Evolutionary conservation across 2,329 filamentous ascomycete species (phyloP).

Genomic region (Pyrenophora seminiperda): DNA sequence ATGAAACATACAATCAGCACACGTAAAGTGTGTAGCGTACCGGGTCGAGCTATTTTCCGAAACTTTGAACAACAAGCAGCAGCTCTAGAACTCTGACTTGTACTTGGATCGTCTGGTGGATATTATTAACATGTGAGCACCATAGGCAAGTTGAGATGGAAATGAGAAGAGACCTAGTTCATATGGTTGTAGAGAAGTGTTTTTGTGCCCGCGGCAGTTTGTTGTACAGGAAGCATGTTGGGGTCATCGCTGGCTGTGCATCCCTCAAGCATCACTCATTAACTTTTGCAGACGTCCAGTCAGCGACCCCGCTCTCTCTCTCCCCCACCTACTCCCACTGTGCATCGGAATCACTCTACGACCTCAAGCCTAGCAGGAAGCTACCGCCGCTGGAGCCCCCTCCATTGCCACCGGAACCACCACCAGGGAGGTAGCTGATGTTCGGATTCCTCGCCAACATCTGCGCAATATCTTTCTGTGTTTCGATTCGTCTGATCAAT

Average conservation of each 20-base stretch:
- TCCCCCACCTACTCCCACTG: background rate
- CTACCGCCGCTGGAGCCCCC: constrained; percentile 66
- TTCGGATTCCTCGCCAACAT: constrained; percentile 90
- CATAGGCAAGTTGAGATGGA: background rate
- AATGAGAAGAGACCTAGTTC: constrained; percentile 4
- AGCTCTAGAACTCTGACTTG: too few relatives aligned
- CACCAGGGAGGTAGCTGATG: constrained; percentile 88
- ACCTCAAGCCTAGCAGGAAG: constrained; percentile 70
- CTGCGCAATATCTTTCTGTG: constrained; percentile 91
- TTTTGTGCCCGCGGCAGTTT: constrained; percentile 22
- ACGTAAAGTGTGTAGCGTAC: too few relatives aligned
- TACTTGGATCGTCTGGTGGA: background rate
- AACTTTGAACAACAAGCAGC: too few relatives aligned
- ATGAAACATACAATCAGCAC: too few relatives aligned
- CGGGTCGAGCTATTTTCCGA: too few relatives aligned
- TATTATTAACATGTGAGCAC: background rate
- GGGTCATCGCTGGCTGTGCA: constrained; percentile 30
- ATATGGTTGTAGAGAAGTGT: constrained; percentile 11
- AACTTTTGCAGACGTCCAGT: background rate
- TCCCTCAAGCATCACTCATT: constrained; percentile 6
- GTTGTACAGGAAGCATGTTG: constrained; percentile 38
- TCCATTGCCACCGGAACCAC: constrained; percentile 61
- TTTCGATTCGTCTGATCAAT: constrained; percentile 96
- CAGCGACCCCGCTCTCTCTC: background rate
- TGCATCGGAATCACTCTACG: too few relatives aligned